Evolutionary conservation across 768 basidiomycete species (phyloP).

Genomic region (Lentinula raphanica): DNA sequence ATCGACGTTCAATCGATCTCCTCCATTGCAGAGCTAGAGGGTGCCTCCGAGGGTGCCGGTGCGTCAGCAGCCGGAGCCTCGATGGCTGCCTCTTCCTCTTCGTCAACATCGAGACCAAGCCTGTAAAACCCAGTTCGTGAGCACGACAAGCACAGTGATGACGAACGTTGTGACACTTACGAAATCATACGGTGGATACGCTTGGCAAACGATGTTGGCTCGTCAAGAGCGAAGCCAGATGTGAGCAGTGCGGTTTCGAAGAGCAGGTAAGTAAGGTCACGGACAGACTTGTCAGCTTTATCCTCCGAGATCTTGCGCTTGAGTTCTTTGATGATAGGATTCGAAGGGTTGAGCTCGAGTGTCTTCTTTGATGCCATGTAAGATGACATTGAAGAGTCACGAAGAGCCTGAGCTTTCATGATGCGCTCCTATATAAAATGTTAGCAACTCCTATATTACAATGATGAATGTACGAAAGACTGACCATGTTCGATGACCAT

Average conservation of each 20-base stretch:
- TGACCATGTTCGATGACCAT: constrained; percentile 98
- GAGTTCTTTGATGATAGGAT: constrained; percentile 94
- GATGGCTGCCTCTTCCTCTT: constrained; percentile 55
- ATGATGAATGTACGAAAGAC: constrained; percentile 10
- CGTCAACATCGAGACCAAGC: constrained; percentile 85
- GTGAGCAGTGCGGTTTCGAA: constrained; percentile 97
- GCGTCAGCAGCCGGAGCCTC: constrained; percentile 33
- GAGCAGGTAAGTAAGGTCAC: constrained; percentile 91
- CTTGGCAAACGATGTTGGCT: constrained; percentile 91
- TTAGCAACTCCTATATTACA: background rate
- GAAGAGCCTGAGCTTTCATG: constrained; percentile 98
- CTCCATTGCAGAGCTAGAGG: constrained; percentile 87
- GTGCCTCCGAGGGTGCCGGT: constrained; percentile 50
- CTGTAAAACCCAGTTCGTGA: constrained; percentile 20
- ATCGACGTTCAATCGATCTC: constrained; percentile 74
- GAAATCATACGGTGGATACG: constrained; percentile 98
- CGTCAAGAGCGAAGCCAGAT: constrained; percentile 92
- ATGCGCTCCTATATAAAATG: constrained; percentile 67
- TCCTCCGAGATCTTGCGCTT: constrained; percentile 94
- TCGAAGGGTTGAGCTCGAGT: constrained; percentile 88
- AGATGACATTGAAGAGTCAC: constrained; percentile 95
- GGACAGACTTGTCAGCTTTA: constrained; percentile 97
- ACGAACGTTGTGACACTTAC: constrained; percentile 28
- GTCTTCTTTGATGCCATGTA: constrained; percentile 99
- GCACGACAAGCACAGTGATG: constrained; percentile 6